Evolutionary conservation across 441 rosid species (phyloP), one percentile per base, ranked within the genome.

Genomic region (Croton laevigatus): DNA sequence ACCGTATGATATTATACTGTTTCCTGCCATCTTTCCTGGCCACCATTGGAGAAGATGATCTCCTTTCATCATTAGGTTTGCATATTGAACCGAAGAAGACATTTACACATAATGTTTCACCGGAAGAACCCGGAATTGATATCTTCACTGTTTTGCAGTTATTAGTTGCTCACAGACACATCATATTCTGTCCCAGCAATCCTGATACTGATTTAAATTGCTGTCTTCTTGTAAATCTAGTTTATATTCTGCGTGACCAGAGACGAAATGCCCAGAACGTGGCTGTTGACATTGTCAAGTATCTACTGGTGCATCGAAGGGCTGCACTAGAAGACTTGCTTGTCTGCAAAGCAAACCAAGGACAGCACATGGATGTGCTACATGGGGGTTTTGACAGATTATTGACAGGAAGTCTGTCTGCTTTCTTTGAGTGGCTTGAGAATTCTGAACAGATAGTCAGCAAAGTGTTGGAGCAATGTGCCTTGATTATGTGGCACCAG

Each of bases 401-500:
- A 77, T 81, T 97, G 88, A 93, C 97, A 70, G 97, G 88, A 72
- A 94, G 80, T 76, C 75, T 89, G 71, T 83, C 91, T 69, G 74
- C 81, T 70, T 97, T 97, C 84, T 83, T 87, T 81, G 91, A 88
- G 76, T 97, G 99, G 99, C 84, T 89, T 83, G 86, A 80, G 81
- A 79, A 83, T 85, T 91, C 97, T 46, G 92, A 97, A 75, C 90
- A 83, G 82, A 81, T 71, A 44, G 88, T 93, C 76, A 88, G 86
- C 84, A 91, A 87, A 80, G 96, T 93, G 68, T 69, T 97, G 86
- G 99, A 97, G 79, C 99, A 94, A 76, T 91, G 93, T 85, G 99
- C 99, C 71, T 94, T 91, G 53, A 90, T 93, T 66, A 94, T 90
- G 99, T 97, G 99, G 99, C 91, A 87, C 67, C 99, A 97, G 74